These are phyloP conservation scores for Serendipita sp. DNA, from an alignment of 768 basidiomycete genomes.

Conservation along the genomic window DNA sequence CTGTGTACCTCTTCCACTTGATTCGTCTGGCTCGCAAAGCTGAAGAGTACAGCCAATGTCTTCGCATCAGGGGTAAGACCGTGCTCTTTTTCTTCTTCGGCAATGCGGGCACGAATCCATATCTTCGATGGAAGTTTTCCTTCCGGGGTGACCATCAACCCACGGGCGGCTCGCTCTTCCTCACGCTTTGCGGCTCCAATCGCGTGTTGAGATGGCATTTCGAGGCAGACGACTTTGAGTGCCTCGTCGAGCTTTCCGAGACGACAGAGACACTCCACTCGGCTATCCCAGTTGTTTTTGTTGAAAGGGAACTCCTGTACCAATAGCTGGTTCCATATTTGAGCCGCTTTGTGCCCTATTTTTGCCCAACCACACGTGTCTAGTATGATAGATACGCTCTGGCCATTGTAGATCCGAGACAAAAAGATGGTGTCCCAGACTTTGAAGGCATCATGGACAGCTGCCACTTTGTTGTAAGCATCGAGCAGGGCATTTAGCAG, in stretches of 20 bases:
- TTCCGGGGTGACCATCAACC: background rate
- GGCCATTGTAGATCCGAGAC: conserved; percentile 38
- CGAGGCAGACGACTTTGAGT: conserved; percentile 38
- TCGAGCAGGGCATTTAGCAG: conserved; percentile 81
- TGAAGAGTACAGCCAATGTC: conserved; percentile 35
- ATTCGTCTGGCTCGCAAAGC: conserved; percentile 21
- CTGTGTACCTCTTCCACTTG: conserved; percentile 8
- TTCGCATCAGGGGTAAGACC: conserved; percentile 32
- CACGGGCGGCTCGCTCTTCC: background rate
- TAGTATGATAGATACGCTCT: conserved; percentile 65
- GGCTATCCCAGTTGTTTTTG: conserved; percentile 60
- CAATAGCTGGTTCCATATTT: conserved; percentile 36
- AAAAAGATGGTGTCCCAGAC: conserved; percentile 65
- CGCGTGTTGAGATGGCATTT: conserved; percentile 31
- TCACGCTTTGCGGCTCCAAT: background rate
- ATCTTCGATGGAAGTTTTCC: background rate
- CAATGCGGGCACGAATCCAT: background rate
- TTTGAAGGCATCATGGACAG: conserved; percentile 50
- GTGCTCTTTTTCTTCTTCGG: background rate
- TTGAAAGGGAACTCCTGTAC: conserved; percentile 37
- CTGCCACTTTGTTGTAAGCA: conserved; percentile 65
- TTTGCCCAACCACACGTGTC: conserved; percentile 63
- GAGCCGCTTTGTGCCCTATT: conserved; percentile 32
- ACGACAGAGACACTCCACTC: conserved; percentile 76
- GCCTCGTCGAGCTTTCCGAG: conserved; percentile 50